Base-by-base conservation (phyloP, 73 alveolate genomes). In the Breviolum minutum region DNA sequence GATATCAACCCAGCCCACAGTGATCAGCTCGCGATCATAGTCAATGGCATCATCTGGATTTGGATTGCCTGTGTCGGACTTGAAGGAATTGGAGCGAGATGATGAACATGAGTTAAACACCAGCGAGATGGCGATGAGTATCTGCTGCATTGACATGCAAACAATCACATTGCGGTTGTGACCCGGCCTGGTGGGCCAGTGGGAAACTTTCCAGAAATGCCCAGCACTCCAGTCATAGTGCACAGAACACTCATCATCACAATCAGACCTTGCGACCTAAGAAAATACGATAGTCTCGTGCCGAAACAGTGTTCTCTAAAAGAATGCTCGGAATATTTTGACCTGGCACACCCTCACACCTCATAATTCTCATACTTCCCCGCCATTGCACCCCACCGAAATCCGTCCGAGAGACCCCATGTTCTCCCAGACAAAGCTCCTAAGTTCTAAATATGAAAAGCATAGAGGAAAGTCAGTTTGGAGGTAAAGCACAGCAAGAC, bases 151-250 rank as follows among this genome's bases (percentile, higher is more conserved):
- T 7, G 32, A 24, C 11, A 9, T 7, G 54, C 54, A 3, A 40
- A 40, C 54, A 40, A 40, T 40, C 5, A 40, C 54, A 40, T 40
- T 40, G 54, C 54, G 54, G 54, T 32, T 7, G 0, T 7, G 66
- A 9, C 24, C 74, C 92, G 0, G 74, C 92, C 92, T 83, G 73
- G 92, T 83, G 96, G 86, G 22, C 97, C 97, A 7, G 83, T 63
- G 2, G 87, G 98, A 14, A 77, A 80, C 82, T 93, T 93, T 12
- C 98, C 98, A 11, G 92, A 64, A 32, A 93, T 93, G 92, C 98
- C 98, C 66, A 93, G 91, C 61, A 80, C 98, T 27, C 98, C 98
- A 16, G 98, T 93, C 92, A 93, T 77, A 54, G 98, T 93, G 98
- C 98, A 93, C 8, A 93, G 89, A 27, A 93, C 98, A 27, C 81